Percentiles rank a stretch among this genome's conserved stretches.
Evolutionary conservation across 2,329 filamentous ascomycete genomes (phyloP).

Genomic region (Zasmidium cellare): DNA sequence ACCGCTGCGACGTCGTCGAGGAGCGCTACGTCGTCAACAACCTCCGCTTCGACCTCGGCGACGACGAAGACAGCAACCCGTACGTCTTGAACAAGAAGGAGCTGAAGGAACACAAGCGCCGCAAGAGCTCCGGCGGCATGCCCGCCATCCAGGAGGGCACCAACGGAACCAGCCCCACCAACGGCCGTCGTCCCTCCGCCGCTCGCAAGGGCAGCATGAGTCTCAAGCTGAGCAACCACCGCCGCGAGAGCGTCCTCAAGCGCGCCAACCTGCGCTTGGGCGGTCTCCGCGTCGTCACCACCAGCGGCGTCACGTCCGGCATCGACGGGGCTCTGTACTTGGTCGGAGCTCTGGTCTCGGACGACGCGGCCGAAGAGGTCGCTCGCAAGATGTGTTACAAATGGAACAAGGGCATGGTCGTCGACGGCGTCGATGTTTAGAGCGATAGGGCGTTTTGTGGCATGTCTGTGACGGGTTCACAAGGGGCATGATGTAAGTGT

Average conservation of each 20-base stretch:
- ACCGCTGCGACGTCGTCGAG: conserved; percentile 81
- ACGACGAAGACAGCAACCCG: conserved; percentile 78
- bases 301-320: conserved; percentile 75
- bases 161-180: conserved; percentile 33
- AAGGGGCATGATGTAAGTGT: conserved; percentile 8
- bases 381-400: conserved; percentile 75
- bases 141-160: conserved; percentile 31
- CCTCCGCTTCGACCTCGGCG: conserved; percentile 77
- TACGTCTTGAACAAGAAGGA: conserved; percentile 73
- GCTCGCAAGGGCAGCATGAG: conserved; percentile 79
- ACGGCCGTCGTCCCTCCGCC: conserved; percentile 42
- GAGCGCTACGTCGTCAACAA: conserved; percentile 90
- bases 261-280: conserved; percentile 73
- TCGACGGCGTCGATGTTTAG: conserved; percentile 82
- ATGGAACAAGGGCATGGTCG: conserved; percentile 83
- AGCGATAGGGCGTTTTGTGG: conserved; percentile 4
- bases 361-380: conserved; percentile 74
- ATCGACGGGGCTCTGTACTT: conserved; percentile 83
- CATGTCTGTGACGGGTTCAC: background rate
- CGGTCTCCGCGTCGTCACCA: conserved; percentile 72
- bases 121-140: conserved; percentile 43
- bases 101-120: conserved; percentile 50
- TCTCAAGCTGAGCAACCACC: conserved; percentile 70
- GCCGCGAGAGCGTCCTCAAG: conserved; percentile 77
- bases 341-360: conserved; percentile 77